A percentile compares a stretch with the other conserved stretches of the same genome.
Conservation (phyloP, 2,329 filamentous ascomycete species). For the Alternaria triticina region DNA sequence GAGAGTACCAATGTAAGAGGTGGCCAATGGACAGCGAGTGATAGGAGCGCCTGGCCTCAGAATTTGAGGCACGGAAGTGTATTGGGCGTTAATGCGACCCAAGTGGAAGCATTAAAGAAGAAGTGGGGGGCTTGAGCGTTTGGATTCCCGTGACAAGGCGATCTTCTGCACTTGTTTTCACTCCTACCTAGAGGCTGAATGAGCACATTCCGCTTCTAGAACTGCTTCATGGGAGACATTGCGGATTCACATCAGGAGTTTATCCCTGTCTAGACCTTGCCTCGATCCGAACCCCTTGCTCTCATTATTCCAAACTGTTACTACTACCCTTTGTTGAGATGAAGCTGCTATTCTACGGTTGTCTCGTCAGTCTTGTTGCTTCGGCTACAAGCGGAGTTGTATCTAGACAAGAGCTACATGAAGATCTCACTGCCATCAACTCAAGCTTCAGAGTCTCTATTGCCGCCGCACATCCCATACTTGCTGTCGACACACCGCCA, state of each 20-base stretch:
- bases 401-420: neutral
- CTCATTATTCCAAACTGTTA: neutral
- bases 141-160: neutral
- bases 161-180: neutral
- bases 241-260: neutral
- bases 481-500: neutral
- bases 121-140: conserved; percentile 25
- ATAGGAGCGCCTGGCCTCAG: conserved; percentile 52
- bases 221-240: neutral
- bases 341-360: neutral
- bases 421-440: neutral
- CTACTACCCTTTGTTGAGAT: neutral
- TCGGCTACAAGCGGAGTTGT: neutral
- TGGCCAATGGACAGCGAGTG: conserved; percentile 57
- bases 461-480: neutral
- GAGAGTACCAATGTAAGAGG: conserved; percentile 53
- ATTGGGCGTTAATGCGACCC: conserved; percentile 1
- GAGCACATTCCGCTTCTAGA: neutral
- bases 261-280: neutral
- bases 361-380: neutral
- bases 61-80: conserved; percentile 59
- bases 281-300: neutral
- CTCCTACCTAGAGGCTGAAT: neutral
- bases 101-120: conserved; percentile 51
- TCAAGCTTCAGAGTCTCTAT: neutral